Evolutionary conservation across 352 stramenopile species (phyloP), one percentile per base, ranked within the genome.

Genomic region (Thalassiosira tumida): DNA sequence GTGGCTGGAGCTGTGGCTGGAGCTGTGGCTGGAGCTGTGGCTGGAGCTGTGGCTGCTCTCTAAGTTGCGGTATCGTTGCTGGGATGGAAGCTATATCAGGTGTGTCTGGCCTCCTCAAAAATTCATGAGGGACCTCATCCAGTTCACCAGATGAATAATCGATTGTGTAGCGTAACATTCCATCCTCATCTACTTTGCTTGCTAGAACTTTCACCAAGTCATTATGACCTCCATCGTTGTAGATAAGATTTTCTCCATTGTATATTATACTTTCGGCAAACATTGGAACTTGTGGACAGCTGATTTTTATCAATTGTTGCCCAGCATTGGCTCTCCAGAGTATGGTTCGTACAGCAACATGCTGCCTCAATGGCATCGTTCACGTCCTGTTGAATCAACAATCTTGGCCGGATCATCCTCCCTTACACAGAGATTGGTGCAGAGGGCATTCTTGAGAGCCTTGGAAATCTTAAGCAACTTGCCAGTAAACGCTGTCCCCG

Each of bases 191-290:
- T 7, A 69, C 26, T 5, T 31, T 69, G 26, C n/a, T 26, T 7
- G 13, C 59, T 13, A 69, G 5, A 14, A 82, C 29, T 1, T 43
- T 51, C 3, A 82, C 51, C 47, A 82, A 13, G 1, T 41, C 47
- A 47, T 82, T 82, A 17, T 40, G 59, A 37, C 47, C 74, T 50
- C 70, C 74, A 47, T 43, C 5, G 17, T 82, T 82, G 47, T 50
- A 82, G 26, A 82, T 70, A 6, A 84, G 26, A 1, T 62, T 74
- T n/a, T 84, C 37, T 21, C 67, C 38, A n/a, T 6, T 21, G 5
- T 84, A 40, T 59, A 84, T 84, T 5, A 74, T 37, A 26, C 29
- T 74, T 21, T 84, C 76, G 29, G 31, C 33, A 10, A 70, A 73
- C 17, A 79, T 62, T 4, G 70, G 21, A 47, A 31, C 67, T 41